Evolutionary conservation across 1,284 basidiomycete genomes (phyloP).

Genomic region (Puccinia horiana): DNA sequence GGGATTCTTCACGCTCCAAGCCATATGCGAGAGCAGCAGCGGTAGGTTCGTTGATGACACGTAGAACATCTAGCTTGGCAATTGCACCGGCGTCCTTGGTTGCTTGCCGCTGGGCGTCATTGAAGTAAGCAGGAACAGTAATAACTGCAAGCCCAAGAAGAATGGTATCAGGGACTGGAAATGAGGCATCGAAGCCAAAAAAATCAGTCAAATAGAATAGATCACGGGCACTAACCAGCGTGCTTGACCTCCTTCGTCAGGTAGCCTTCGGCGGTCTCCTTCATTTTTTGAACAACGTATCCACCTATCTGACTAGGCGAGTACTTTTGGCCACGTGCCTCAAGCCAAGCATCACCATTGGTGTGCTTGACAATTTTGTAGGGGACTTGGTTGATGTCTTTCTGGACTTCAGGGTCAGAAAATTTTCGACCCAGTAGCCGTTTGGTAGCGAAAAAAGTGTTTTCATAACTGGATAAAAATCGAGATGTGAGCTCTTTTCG

Average conservation of each 20-base stretch:
- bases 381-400: constrained; percentile 69
- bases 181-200: no score
- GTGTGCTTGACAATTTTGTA: constrained; percentile 77
- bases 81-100: constrained; percentile 97
- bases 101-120: constrained; percentile 97
- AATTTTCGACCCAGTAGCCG: constrained; percentile 93
- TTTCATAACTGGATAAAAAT: constrained; percentile 50
- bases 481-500: constrained; percentile 76
- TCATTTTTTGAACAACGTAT: constrained; percentile 90
- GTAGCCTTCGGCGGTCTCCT: constrained; percentile 88
- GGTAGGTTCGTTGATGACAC: constrained; percentile 98
- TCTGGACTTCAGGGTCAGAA: constrained; percentile 87
- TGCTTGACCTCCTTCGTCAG: constrained; percentile 91
- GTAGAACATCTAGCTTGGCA: constrained; percentile 92
- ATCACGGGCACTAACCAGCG: constrained; percentile 61
- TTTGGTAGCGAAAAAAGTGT: constrained; percentile 73
- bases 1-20: constrained; percentile 77
- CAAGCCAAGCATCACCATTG: constrained; percentile 71
- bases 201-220: background rate
- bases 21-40: constrained; percentile 97
- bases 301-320: constrained; percentile 70
- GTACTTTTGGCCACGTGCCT: constrained; percentile 67
- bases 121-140: constrained; percentile 98
- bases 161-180: background rate
- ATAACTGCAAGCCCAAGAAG: constrained; percentile 73